Evolutionary conservation across 2,329 filamentous ascomycete genomes (phyloP).

Genomic region (Fusarium sp.): DNA sequence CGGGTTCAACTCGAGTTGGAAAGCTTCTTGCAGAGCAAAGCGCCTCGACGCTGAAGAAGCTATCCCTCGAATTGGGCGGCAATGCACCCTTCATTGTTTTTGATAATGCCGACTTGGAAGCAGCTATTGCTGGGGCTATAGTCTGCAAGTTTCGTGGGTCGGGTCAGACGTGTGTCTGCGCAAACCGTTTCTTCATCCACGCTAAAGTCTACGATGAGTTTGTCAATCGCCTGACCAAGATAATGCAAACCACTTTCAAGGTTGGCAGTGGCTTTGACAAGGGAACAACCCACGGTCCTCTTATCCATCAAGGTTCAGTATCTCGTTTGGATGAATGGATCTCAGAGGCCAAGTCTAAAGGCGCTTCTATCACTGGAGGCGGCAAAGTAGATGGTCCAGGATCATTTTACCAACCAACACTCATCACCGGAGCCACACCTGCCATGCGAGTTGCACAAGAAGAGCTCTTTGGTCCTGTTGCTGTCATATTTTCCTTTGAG

Average conservation of each 20-base stretch:
- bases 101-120: constrained; percentile 68
- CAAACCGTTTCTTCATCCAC: constrained; percentile 69
- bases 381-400: not conserved
- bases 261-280: constrained; percentile 23
- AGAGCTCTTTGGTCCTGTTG: constrained; percentile 32
- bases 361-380: constrained; percentile 15
- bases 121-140: not conserved
- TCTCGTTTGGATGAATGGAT: constrained; percentile 16
- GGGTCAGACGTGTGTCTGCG: constrained; percentile 76
- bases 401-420: constrained; percentile 35
- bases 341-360: constrained; percentile 17
- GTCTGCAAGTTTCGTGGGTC: constrained; percentile 72
- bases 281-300: constrained; percentile 17
- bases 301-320: constrained; percentile 26
- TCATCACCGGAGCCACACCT: constrained; percentile 18
- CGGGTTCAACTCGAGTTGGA: constrained; percentile 77
- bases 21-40: constrained; percentile 70
- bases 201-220: constrained; percentile 65
- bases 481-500: constrained; percentile 28
- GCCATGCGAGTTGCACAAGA: constrained; percentile 14
- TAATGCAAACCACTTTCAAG: constrained; percentile 6
- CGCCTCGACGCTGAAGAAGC: constrained; percentile 73
- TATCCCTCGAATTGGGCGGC: constrained; percentile 76
- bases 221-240: not conserved
- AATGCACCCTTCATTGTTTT: constrained; percentile 75